Base-by-base conservation (phyloP, 306 rosid species). In the Lablab purpureus region DNA sequence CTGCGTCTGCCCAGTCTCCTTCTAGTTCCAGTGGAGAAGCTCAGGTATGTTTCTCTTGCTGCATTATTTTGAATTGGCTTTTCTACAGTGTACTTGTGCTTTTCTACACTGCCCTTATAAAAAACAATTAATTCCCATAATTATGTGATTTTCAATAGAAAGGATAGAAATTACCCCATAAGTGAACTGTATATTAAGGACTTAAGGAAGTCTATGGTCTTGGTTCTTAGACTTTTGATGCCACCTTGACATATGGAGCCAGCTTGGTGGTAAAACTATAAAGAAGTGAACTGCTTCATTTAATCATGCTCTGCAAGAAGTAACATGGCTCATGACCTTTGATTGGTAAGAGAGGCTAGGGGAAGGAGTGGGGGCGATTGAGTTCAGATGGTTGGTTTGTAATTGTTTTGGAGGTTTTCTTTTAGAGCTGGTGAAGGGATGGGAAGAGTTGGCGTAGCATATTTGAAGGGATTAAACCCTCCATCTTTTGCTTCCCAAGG, bases 21-120 rank as follows among this genome's bases (percentile, higher is more conserved):
- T 84, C 97, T 78, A 92, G 98, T 83, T 94, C 94, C 45, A 90
- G 88, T 76, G 98, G 98, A 84, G 98, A 94, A 85, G 87, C 94
- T 68, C 98, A 89, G 97, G 98, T 94, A 77, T 75, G 59, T 72
- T 52, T 59, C 25, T 73, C 19, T 60, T 74, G n/a, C 69, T 64
- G 68, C 64, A 11, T 47, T 77, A 69, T 65, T 67, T 64, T 60
- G 17, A 56, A 80, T 62, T 76, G 75, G 52, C 55, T 78, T 7
- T 54, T 77, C 32, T 58, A 4, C 34, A 21, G 10, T 54, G 6
- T 32, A 22, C 64, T 40, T 15, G 34, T 71, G 73, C 51, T 49
- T 62, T 62, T 54, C 19, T 15, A 11, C 6, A 7, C 49, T 27
- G 67, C 12, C 65, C 47, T 21, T 78, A 49, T 27, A 55, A 55